Conservation (phyloP, 2,329 filamentous ascomycete genomes). For the Fusarium temperatum region DNA sequence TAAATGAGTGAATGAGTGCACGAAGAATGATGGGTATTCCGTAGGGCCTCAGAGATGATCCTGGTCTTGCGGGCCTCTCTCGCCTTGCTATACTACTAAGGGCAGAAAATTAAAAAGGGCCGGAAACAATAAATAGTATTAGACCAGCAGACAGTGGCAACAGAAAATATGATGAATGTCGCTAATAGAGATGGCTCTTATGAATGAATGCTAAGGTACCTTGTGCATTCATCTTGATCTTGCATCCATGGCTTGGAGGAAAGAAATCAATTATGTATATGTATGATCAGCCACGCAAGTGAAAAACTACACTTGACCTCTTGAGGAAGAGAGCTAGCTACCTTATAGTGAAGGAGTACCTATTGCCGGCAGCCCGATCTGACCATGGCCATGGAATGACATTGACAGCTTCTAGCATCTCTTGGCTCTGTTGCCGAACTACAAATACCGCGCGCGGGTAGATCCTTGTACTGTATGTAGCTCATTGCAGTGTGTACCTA, state of each 20-base stretch:
- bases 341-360: neutral
- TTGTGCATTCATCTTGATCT: constrained; percentile 1
- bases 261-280: neutral
- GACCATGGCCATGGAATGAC: neutral
- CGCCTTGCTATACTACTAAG: constrained; percentile 23
- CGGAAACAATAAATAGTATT: constrained; percentile 5
- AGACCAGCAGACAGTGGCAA: neutral
- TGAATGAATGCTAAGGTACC: neutral
- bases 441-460: neutral
- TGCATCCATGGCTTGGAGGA: neutral
- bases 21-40: constrained; percentile 1
- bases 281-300: neutral
- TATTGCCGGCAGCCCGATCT: constrained; percentile 11
- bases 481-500: neutral
- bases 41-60: constrained; percentile 9
- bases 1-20: neutral
- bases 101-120: constrained; percentile 17
- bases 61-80: constrained; percentile 30
- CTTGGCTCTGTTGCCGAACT: neutral
- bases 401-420: neutral
- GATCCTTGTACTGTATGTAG: neutral
- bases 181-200: neutral
- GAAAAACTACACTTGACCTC: neutral
- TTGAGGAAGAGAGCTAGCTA: neutral
- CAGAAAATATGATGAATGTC: constrained; percentile 7